Conservation (phyloP, 1,284 basidiomycete species). For the Trichosporon faecale region DNA sequence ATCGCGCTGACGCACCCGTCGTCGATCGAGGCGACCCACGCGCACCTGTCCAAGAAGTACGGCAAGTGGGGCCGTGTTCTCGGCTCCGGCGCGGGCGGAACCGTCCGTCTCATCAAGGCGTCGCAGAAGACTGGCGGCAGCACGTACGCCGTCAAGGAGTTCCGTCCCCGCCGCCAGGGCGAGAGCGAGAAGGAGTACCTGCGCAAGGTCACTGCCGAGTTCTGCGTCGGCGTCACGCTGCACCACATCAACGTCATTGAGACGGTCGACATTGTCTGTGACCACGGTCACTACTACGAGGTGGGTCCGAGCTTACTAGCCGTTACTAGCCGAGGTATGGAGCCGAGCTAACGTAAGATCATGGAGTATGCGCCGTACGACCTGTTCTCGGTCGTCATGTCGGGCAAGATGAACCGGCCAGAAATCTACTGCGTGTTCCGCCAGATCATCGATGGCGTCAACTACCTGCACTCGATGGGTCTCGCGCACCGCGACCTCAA, state of each 20-base stretch:
- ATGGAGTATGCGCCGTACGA: constrained; percentile 99
- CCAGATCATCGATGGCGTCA: constrained; percentile 96
- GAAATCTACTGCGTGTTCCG: constrained; percentile 99
- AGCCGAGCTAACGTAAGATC: constrained; percentile 59
- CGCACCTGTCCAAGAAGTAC: constrained; percentile 94
- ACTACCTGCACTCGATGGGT: constrained; percentile 95
- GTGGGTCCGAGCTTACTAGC: constrained; percentile 56
- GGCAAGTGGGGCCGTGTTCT: constrained; percentile 97
- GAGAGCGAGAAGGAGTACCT: constrained; percentile 96
- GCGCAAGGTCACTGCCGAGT: constrained; percentile 98
- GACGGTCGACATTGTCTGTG: constrained; percentile 96
- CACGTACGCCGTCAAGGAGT: constrained; percentile 96
- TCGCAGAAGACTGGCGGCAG: constrained; percentile 70
- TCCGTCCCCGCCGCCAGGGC: constrained; percentile 78
- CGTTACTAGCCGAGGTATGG: constrained; percentile 13
- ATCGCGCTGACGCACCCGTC: constrained; percentile 48
- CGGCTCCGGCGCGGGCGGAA: constrained; percentile 94
- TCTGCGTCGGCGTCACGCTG: constrained; percentile 92
- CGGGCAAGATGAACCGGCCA: constrained; percentile 93
- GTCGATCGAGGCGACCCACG: constrained; percentile 77
- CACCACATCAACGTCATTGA: constrained; percentile 97
- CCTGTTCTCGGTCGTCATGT: constrained; percentile 99
- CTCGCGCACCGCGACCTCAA: constrained; percentile 98
- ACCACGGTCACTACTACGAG: constrained; percentile 98
- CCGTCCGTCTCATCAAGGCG: constrained; percentile 92